Percentiles rank a stretch among this genome's conserved stretches.
Evolutionary conservation across 2,329 filamentous ascomycete species (phyloP).

Genomic region (Monilinia vaccinii-corymbosi): DNA sequence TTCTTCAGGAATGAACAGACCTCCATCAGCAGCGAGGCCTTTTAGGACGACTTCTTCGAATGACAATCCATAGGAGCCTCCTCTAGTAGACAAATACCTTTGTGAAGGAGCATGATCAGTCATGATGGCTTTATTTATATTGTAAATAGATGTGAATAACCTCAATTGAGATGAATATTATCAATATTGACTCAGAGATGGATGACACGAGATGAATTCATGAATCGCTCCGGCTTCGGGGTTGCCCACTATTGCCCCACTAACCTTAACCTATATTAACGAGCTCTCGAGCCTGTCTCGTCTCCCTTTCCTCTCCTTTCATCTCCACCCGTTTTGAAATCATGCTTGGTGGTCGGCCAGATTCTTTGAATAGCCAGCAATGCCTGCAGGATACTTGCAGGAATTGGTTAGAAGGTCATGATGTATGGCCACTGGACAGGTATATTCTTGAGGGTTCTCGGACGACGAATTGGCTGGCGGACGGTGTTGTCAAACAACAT

Average conservation of each 20-base stretch:
- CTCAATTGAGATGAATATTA: background rate
- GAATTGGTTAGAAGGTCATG: too few relatives aligned
- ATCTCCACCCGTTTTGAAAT: too few relatives aligned
- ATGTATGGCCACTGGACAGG: conserved; percentile 35
- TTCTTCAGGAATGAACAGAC: conserved; percentile 80
- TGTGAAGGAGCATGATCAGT: conserved; percentile 41
- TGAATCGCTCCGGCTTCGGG: background rate
- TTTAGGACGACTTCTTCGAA: conserved; percentile 90
- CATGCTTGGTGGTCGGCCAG: too few relatives aligned
- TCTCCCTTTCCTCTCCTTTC: too few relatives aligned
- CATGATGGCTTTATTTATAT: conserved; percentile 2
- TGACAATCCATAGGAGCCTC: conserved; percentile 60
- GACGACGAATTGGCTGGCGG: conserved; percentile 35
- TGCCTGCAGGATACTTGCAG: too few relatives aligned
- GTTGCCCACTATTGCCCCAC: too few relatives aligned
- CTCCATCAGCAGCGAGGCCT: conserved; percentile 76
- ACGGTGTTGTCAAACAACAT: conserved; percentile 38
- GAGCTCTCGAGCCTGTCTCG: too few relatives aligned
- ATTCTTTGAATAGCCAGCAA: too few relatives aligned
- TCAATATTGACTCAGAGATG: background rate
- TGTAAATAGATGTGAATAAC: background rate
- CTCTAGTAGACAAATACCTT: conserved; percentile 52
- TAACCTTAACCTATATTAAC: too few relatives aligned
- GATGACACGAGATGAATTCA: background rate
- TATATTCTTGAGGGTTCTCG: conserved; percentile 36